phyloP scores from a whole-genome alignment of 805 yeast genomes.

The Wickerhamomyces tratensis region DNA sequence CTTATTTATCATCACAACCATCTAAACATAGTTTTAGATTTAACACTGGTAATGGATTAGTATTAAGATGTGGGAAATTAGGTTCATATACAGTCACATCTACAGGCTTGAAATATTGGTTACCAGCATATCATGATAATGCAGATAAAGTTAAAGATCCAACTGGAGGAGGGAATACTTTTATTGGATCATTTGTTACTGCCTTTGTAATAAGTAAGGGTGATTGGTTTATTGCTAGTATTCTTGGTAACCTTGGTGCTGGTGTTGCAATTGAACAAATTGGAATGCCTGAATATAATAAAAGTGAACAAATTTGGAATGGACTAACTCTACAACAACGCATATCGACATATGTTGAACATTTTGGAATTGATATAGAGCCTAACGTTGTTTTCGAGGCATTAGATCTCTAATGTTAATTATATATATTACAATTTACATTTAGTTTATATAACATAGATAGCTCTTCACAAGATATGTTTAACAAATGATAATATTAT shows the following conservation, averaged over 20 bases:
- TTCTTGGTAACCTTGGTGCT: slow-evolving; percentile 70
- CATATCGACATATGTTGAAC: slow-evolving; percentile 26
- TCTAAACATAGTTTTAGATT: slow-evolving; percentile 8
- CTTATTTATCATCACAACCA: slow-evolving; percentile 29
- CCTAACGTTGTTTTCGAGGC: too few species aligned
- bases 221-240: slow-evolving; percentile 43
- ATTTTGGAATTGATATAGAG: too few species aligned
- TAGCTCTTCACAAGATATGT: too few species aligned
- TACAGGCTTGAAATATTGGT: slow-evolving; percentile 27
- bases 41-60: slow-evolving; percentile 34
- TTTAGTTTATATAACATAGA: too few species aligned
- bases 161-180: slow-evolving; percentile 92
- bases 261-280: slow-evolving; percentile 74
- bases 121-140: slow-evolving; percentile 65
- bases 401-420: too few species aligned
- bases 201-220: slow-evolving; percentile 41
- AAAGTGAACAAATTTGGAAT: slow-evolving; percentile 46
- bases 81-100: slow-evolving; percentile 49
- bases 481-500: too few species aligned
- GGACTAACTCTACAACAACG: slow-evolving; percentile 37
- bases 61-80: slow-evolving; percentile 65
- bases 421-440: too few species aligned
- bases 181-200: slow-evolving; percentile 69
- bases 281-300: slow-evolving; percentile 50
- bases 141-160: slow-evolving; percentile 61